These are phyloP conservation scores for Striga hermonthica DNA, from an alignment of 305 asterid species.

Conservation along the genomic window DNA sequence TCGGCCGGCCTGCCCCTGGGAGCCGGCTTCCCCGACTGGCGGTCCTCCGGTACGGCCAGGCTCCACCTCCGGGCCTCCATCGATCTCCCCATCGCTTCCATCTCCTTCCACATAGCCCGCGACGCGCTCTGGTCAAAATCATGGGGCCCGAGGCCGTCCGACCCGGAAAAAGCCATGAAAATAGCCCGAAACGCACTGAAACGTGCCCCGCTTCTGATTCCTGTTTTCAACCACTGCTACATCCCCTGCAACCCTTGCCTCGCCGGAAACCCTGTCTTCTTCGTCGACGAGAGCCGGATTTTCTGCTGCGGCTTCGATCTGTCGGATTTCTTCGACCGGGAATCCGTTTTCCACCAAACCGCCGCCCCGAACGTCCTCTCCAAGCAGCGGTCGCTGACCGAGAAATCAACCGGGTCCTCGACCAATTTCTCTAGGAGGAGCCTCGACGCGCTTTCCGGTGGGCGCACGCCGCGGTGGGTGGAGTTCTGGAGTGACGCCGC, in stretches of 20 bases:
- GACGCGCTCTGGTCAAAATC: constrained; percentile 82
- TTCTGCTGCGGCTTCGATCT: constrained; percentile 91
- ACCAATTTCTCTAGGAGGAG: constrained; percentile 53
- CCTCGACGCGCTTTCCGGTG: constrained; percentile 45
- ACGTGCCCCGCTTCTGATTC: constrained; percentile 77
- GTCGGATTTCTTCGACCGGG: constrained; percentile 85
- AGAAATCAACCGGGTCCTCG: constrained; percentile 46
- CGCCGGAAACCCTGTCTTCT: constrained; percentile 95
- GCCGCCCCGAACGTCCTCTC: constrained; percentile 34
- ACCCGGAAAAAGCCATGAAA: constrained; percentile 71
- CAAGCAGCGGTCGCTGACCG: constrained; percentile 44
- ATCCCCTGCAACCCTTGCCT: constrained; percentile 36
- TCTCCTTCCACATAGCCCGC: constrained; percentile 30
- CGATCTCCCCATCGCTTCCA: constrained; percentile 79
- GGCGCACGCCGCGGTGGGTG: constrained; percentile 29
- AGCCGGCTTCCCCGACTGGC: constrained; percentile 96
- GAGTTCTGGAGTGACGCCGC: constrained; percentile 91
- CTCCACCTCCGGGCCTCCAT: constrained; percentile 81
- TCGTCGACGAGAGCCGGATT: constrained; percentile 76
- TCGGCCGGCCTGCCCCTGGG: constrained; percentile 81
- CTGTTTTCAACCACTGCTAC: constrained; percentile 84
- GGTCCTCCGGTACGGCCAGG: constrained; percentile 67
- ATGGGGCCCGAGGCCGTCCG: constrained; percentile 77
- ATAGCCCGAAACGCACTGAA: constrained; percentile 75
- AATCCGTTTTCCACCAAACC: constrained; percentile 46